Evolutionary conservation across 2,329 filamentous ascomycete genomes (phyloP).

Genomic region (Incumbomyces lentus): DNA sequence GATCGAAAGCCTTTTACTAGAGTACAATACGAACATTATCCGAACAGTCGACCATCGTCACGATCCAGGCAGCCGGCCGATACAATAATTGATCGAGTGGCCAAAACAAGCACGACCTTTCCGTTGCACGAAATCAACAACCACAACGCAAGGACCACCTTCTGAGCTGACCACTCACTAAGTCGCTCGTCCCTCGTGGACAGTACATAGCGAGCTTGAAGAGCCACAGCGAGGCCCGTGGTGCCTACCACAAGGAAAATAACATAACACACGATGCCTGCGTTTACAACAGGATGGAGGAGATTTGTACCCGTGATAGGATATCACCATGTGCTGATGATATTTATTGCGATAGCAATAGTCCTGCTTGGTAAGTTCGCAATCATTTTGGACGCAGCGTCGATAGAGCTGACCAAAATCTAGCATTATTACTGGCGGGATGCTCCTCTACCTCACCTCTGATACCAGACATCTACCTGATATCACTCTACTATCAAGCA

Average conservation of each 20-base stretch:
- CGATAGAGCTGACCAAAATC: conserved; percentile 12
- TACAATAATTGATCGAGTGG: too few relatives aligned
- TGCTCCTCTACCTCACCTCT: conserved; percentile 93
- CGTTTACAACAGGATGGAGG: conserved; percentile 27
- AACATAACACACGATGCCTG: conserved; percentile 13
- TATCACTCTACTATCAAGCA: conserved; percentile 90
- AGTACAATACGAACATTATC: background rate
- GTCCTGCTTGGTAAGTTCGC: conserved; percentile 79
- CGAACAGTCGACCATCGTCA: too few relatives aligned
- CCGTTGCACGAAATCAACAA: background rate
- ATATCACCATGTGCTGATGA: conserved; percentile 88
- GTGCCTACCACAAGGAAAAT: background rate
- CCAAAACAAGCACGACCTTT: background rate
- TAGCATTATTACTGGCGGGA: conserved; percentile 83
- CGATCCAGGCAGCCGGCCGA: too few relatives aligned
- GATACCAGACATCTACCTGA: conserved; percentile 91
- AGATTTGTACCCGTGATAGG: conserved; percentile 52
- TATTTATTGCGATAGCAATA: conserved; percentile 84
- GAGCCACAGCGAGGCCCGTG: background rate
- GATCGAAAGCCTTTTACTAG: conserved; percentile 8
- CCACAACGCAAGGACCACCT: background rate
- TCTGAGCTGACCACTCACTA: conserved; percentile 8
- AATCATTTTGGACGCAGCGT: conserved; percentile 11
- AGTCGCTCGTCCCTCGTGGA: conserved; percentile 10
- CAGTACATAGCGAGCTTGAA: conserved; percentile 5